These are phyloP conservation scores for Kwoniella sp. DNA, from an alignment of 768 basidiomycete species.

Conservation along the genomic window DNA sequence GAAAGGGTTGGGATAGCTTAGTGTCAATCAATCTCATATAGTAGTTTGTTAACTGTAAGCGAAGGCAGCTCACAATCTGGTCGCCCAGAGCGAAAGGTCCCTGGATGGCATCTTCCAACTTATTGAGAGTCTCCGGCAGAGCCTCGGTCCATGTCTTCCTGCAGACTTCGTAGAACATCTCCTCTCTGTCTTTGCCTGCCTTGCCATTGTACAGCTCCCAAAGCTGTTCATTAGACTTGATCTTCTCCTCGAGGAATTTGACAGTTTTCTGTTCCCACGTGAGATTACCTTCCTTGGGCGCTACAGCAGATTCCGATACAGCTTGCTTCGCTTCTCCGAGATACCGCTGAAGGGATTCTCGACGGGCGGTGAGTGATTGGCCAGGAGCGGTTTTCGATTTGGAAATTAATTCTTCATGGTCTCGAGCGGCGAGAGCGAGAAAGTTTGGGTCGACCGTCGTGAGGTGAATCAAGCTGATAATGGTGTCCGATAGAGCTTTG, in stretches of 20 bases:
- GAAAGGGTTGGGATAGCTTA: background rate
- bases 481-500: constrained; percentile 57
- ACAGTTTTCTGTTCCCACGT: constrained; percentile 49
- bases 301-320: constrained; percentile 9
- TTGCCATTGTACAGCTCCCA: constrained; percentile 49
- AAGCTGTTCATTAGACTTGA: constrained; percentile 47
- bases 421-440: constrained; percentile 64
- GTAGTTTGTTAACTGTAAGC: too few species aligned
- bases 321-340: constrained; percentile 61
- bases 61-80: constrained; percentile 60
- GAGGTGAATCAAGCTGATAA: constrained; percentile 66
- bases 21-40: background rate
- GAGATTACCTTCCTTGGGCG: constrained; percentile 17
- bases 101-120: constrained; percentile 48
- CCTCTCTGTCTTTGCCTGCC: constrained; percentile 39
- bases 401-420: constrained; percentile 61
- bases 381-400: constrained; percentile 58
- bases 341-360: constrained; percentile 61
- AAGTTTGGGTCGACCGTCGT: constrained; percentile 67
- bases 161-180: constrained; percentile 53
- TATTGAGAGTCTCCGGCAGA: constrained; percentile 50
- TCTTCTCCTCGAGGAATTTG: constrained; percentile 52
- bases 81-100: constrained; percentile 63
- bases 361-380: constrained; percentile 60
- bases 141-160: constrained; percentile 51